Percentiles rank a stretch among this genome's conserved stretches.
Evolutionary conservation across 495 filamentous ascomycete genomes (phyloP).

Genomic region (Amniculicola lignicola): DNA sequence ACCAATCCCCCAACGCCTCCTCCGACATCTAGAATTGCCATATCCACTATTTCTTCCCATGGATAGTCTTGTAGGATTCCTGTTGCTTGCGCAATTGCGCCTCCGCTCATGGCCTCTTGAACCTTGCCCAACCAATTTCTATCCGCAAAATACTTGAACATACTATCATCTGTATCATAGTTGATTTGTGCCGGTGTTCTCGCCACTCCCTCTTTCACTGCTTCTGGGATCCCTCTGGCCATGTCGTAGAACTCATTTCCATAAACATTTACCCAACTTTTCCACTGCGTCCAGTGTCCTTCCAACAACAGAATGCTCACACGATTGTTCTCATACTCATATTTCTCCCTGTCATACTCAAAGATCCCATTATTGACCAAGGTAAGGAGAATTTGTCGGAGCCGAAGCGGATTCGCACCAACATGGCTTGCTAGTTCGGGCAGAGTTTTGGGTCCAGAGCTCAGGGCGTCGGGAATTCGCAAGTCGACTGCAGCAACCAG

Average conservation of each 20-base stretch:
- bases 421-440: not conserved
- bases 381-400: conserved; percentile 28
- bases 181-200: conserved; percentile 37
- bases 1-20: conserved; percentile 27
- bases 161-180: conserved; percentile 38
- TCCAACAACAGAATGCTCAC: conserved; percentile 27
- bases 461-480: conserved; percentile 7
- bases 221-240: conserved; percentile 35
- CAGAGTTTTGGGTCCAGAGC: not conserved
- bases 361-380: conserved; percentile 39
- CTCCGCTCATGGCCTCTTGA: conserved; percentile 37
- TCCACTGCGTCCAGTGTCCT: conserved; percentile 43
- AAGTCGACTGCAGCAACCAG: conserved; percentile 10
- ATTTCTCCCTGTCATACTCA: conserved; percentile 8
- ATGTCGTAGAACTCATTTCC: conserved; percentile 43
- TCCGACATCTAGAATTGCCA: conserved; percentile 30
- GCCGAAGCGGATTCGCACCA: conserved; percentile 5
- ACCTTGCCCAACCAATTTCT: conserved; percentile 36
- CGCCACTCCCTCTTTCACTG: conserved; percentile 1
- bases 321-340: conserved; percentile 32
- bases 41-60: conserved; percentile 34
- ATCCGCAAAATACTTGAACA: conserved; percentile 39
- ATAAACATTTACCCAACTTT: conserved; percentile 39
- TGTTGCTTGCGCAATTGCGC: conserved; percentile 37
- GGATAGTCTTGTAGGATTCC: conserved; percentile 41